Conservation (phyloP, 495 filamentous ascomycete species). For the Entonaema liquescens region DNA sequence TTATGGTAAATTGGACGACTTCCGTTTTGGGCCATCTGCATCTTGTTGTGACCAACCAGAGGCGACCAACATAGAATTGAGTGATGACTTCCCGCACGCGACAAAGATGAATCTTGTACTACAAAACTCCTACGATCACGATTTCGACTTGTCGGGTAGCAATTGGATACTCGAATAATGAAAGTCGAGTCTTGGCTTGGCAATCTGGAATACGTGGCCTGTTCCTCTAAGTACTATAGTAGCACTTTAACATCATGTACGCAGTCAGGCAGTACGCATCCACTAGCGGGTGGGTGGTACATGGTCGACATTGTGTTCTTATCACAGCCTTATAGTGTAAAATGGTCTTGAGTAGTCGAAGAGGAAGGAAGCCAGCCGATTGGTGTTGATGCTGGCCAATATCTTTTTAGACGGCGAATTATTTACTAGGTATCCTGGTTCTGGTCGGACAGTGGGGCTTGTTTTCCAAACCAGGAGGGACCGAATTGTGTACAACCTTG, state of each 20-base stretch:
- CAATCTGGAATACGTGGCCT: slow-evolving; percentile 11
- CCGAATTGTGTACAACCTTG: slow-evolving; percentile 15
- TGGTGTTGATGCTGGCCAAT: slow-evolving; percentile 26
- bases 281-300: neutral
- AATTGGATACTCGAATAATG: slow-evolving; percentile 10
- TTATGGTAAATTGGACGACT: slow-evolving; percentile 37
- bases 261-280: slow-evolving; percentile 8
- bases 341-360: slow-evolving; percentile 9
- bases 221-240: slow-evolving; percentile 2
- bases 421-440: slow-evolving; percentile 35
- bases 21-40: slow-evolving; percentile 47
- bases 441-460: slow-evolving; percentile 29
- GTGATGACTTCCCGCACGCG: slow-evolving; percentile 31
- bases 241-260: slow-evolving; percentile 26
- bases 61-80: slow-evolving; percentile 34
- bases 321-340: neutral
- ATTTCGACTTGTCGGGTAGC: slow-evolving; percentile 23
- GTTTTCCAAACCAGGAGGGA: slow-evolving; percentile 21
- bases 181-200: neutral
- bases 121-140: slow-evolving; percentile 30
- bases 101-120: slow-evolving; percentile 35
- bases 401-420: slow-evolving; percentile 20
- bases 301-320: slow-evolving; percentile 5
- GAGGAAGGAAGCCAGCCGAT: slow-evolving; percentile 38
- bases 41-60: slow-evolving; percentile 44